Conservation (phyloP, 805 yeast genomes). For the Schwanniomyces vanrijiae region DNA sequence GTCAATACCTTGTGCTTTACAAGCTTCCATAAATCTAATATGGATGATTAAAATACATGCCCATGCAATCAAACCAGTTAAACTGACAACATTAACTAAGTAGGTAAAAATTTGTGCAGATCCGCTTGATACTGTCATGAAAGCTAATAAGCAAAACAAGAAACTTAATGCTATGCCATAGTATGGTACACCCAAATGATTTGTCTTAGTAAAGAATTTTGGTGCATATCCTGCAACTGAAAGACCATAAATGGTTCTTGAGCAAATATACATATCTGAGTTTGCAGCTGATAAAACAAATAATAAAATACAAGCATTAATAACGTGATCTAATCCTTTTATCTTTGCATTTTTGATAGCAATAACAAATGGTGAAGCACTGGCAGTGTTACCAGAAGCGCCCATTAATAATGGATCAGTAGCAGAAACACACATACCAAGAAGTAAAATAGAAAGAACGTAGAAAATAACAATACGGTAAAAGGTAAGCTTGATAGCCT, state of each 20-base stretch:
- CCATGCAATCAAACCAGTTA: slow-evolving; percentile 77
- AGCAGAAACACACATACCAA: slow-evolving; percentile 69
- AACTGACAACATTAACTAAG: slow-evolving; percentile 75
- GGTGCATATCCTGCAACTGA: slow-evolving; percentile 78
- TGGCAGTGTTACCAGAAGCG: slow-evolving; percentile 57
- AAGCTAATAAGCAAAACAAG: slow-evolving; percentile 63
- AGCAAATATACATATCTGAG: slow-evolving; percentile 74
- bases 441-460: slow-evolving; percentile 55
- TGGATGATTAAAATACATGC: slow-evolving; percentile 67
- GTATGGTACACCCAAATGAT: slow-evolving; percentile 71
- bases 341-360: slow-evolving; percentile 72
- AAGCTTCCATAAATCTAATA: slow-evolving; percentile 63
- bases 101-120: slow-evolving; percentile 61
- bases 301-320: slow-evolving; percentile 75
- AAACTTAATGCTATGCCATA: slow-evolving; percentile 53
- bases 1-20: slow-evolving; percentile 59
- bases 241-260: slow-evolving; percentile 72
- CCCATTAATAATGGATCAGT: slow-evolving; percentile 50
- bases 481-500: slow-evolving; percentile 67
- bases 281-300: slow-evolving; percentile 82
- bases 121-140: slow-evolving; percentile 61
- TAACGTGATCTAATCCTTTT: slow-evolving; percentile 65
- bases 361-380: slow-evolving; percentile 83
- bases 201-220: slow-evolving; percentile 59
- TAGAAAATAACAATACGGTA: slow-evolving; percentile 69